phyloP scores from a whole-genome alignment of 805 yeast genomes.

The Candida hispaniensis region DNA sequence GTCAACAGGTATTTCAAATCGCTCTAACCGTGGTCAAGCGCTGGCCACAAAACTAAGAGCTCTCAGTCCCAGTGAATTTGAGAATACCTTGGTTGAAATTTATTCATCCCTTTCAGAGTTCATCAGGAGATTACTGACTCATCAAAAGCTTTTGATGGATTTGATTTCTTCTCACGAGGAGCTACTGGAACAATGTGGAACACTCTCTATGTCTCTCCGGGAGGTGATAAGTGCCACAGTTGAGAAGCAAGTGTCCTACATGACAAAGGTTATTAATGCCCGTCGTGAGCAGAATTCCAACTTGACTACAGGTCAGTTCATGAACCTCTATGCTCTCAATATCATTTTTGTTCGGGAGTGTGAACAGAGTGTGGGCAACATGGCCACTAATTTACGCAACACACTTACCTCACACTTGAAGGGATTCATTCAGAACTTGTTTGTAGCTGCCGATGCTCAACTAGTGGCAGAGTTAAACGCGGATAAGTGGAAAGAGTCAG shows the following conservation, averaged over 20 bases:
- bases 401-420: slow-evolving; percentile 56
- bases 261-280: slow-evolving; percentile 67
- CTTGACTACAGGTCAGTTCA: slow-evolving; percentile 48
- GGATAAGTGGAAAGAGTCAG: slow-evolving; percentile 73
- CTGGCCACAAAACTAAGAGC: slow-evolving; percentile 44
- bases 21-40: slow-evolving; percentile 30
- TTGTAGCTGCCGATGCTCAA: slow-evolving; percentile 38
- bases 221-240: slow-evolving; percentile 64
- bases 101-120: slow-evolving; percentile 61
- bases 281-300: slow-evolving; percentile 60
- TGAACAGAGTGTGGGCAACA: slow-evolving; percentile 67
- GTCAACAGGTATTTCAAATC: slow-evolving; percentile 8
- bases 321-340: slow-evolving; percentile 54
- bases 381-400: slow-evolving; percentile 51
- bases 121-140: slow-evolving; percentile 59
- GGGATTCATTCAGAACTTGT: slow-evolving; percentile 46
- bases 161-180: slow-evolving; percentile 41
- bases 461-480: slow-evolving; percentile 44
- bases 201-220: slow-evolving; percentile 38
- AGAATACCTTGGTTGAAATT: slow-evolving; percentile 50
- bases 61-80: slow-evolving; percentile 66
- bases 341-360: slow-evolving; percentile 69
- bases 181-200: slow-evolving; percentile 35
- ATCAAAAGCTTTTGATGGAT: slow-evolving; percentile 70
- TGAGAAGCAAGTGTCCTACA: slow-evolving; percentile 34